Evolutionary conservation across 2,329 filamentous ascomycete species (phyloP).

Genomic region (Calonectria honghensis): DNA sequence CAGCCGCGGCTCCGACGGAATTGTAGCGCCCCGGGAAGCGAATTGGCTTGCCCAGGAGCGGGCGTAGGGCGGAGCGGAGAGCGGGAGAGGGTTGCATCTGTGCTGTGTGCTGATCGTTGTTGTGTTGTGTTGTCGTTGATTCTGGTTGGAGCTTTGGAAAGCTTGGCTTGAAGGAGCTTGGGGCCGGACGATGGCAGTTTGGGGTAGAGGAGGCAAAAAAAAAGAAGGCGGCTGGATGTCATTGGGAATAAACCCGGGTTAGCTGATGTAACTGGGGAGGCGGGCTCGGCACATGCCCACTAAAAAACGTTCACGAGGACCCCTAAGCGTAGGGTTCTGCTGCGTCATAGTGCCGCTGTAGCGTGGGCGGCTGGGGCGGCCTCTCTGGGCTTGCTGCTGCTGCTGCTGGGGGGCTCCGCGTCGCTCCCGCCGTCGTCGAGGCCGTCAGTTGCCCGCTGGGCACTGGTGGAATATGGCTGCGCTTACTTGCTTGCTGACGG

Average conservation of each 20-base stretch:
- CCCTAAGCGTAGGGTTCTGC: conserved; percentile 2
- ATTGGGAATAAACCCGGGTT: neutral
- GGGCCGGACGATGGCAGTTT: neutral
- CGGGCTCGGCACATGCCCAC: conserved; percentile 7
- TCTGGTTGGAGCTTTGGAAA: neutral
- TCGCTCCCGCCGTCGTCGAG: neutral
- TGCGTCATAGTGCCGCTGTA: conserved; percentile 35
- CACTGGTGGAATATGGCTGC: neutral
- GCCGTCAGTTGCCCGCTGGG: too few relatives aligned
- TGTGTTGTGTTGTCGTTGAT: neutral
- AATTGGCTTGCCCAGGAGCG: conserved; percentile 26
- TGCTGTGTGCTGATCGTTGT: neutral
- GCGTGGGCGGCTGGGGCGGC: conserved; percentile 35
- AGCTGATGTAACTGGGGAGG: conserved; percentile 3
- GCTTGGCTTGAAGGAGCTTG: neutral
- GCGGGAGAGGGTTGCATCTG: conserved; percentile 28
- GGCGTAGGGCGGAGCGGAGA: conserved; percentile 24
- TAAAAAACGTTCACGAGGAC: conserved; percentile 25
- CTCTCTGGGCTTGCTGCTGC: neutral
- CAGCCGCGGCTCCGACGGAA: neutral
- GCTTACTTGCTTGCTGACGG: neutral
- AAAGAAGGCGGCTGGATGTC: neutral
- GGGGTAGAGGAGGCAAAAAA: neutral
- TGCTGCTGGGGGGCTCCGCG: neutral
- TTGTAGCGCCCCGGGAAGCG: neutral